These are phyloP conservation scores for Licmophora abbreviata DNA, from an alignment of 108 stramenopile genomes.

Conservation along the genomic window DNA sequence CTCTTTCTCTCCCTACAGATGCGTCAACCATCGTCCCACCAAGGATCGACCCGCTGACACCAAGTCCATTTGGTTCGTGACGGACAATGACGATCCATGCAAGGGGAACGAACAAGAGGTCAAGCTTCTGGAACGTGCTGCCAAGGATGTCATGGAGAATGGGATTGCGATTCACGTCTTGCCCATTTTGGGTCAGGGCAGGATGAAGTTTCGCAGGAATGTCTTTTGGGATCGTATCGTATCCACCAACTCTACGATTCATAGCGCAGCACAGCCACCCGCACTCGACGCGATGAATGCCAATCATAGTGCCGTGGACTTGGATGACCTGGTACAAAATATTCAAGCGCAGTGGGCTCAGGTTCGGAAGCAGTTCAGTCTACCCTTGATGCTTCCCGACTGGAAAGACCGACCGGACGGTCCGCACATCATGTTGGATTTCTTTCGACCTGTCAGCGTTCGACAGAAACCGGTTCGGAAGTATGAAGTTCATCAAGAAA, in stretches of 20 bases:
- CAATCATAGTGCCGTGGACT: not conserved
- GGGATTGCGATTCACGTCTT: conserved; percentile 44
- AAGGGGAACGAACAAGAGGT: conserved; percentile 18
- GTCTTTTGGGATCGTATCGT: conserved; percentile 11
- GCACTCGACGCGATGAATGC: not conserved
- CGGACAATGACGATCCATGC: conserved; percentile 53
- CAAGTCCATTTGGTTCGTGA: conserved; percentile 67
- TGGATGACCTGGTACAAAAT: conserved; percentile 6
- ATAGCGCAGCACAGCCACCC: not conserved
- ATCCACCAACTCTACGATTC: not conserved
- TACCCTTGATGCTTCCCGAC: conserved; percentile 56
- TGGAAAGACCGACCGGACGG: conserved; percentile 24
- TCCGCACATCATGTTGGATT: conserved; percentile 60
- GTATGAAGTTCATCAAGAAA: conserved; percentile 42
- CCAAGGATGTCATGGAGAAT: conserved; percentile 41
- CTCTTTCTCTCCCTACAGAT: not conserved
- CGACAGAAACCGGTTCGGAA: conserved; percentile 43
- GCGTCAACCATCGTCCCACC: conserved; percentile 27
- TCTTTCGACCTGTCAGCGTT: conserved; percentile 38
- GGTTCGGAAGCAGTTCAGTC: conserved; percentile 26
- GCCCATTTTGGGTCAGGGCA: conserved; percentile 21
- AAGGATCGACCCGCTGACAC: conserved; percentile 37
- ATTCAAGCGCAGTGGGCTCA: conserved; percentile 8
- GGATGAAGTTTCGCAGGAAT: not conserved
- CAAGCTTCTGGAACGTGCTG: conserved; percentile 23